phyloP scores from a whole-genome alignment of 2,329 filamentous ascomycete species.

The Xylariaceae sp. region DNA sequence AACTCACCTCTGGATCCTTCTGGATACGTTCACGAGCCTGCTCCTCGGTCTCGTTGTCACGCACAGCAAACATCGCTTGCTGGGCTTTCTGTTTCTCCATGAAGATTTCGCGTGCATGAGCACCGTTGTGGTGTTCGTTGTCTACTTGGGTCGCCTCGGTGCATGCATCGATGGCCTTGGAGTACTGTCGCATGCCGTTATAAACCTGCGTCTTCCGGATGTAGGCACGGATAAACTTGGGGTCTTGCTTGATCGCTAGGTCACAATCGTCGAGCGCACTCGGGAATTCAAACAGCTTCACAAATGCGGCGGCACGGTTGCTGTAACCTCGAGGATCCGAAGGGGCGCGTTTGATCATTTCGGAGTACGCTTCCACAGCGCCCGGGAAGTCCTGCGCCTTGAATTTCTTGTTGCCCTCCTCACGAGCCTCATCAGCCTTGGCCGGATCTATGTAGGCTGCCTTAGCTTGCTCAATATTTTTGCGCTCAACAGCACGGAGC shows the following conservation, averaged over 20 bases:
- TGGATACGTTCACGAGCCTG: conserved; percentile 89
- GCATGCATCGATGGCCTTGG: conserved; percentile 86
- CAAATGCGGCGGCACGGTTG: conserved; percentile 93
- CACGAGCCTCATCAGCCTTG: conserved; percentile 92
- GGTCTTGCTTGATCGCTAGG: conserved; percentile 82
- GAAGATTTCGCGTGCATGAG: conserved; percentile 88
- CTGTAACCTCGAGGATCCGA: conserved; percentile 92
- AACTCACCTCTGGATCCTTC: conserved; percentile 80
- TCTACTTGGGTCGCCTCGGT: conserved; percentile 76
- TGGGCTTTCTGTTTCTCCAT: conserved; percentile 91
- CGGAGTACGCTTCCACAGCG: conserved; percentile 87
- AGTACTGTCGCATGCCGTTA: conserved; percentile 98
- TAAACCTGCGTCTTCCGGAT: conserved; percentile 94
- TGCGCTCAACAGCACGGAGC: conserved; percentile 84
- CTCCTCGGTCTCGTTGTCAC: conserved; percentile 93
- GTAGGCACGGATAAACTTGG: conserved; percentile 91
- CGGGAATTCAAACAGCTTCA: conserved; percentile 95
- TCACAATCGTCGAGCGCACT: conserved; percentile 91
- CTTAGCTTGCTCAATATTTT: conserved; percentile 71
- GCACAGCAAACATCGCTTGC: conserved; percentile 80
- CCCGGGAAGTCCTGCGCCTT: conserved; percentile 95
- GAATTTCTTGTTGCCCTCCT: conserved; percentile 94
- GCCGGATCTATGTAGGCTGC: conserved; percentile 81
- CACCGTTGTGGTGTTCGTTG: conserved; percentile 60
- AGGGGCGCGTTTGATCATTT: conserved; percentile 95